Evolutionary conservation across 257 asterid genomes (phyloP).

Genomic region (Solanum pinnatisectum): DNA sequence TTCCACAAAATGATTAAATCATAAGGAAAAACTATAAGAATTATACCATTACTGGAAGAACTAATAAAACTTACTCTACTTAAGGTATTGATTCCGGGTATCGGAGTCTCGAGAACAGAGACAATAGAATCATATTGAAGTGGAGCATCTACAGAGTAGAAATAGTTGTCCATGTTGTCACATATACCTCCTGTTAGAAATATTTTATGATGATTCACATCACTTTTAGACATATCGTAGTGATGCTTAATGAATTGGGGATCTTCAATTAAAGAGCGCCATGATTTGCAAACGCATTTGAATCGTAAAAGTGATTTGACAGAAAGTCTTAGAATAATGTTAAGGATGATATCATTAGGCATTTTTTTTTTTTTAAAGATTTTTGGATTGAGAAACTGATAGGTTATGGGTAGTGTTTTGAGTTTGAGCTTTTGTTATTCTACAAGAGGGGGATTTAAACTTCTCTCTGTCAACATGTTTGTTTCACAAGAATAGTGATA

Average conservation of each 20-base stretch:
- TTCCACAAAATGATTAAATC: background rate
- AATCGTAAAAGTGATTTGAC: background rate
- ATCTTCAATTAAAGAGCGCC: background rate
- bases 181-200: background rate
- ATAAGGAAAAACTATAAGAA: background rate
- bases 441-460: background rate
- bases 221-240: background rate
- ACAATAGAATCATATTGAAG: background rate
- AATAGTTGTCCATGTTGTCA: background rate
- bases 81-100: background rate
- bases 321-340: background rate
- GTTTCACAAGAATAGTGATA: background rate
- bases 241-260: background rate
- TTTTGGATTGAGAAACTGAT: background rate
- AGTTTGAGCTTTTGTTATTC: background rate
- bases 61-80: background rate
- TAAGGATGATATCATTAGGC: background rate
- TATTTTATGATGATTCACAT: background rate
- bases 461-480: background rate
- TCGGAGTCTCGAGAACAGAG: background rate
- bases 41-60: background rate
- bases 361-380: too few relatives aligned
- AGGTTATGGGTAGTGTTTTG: background rate
- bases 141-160: background rate
- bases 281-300: background rate